A percentile compares a stretch with the other conserved stretches of the same genome.
Evolutionary conservation across 768 basidiomycete genomes (phyloP).

Genomic region (Termitomyces sp.): DNA sequence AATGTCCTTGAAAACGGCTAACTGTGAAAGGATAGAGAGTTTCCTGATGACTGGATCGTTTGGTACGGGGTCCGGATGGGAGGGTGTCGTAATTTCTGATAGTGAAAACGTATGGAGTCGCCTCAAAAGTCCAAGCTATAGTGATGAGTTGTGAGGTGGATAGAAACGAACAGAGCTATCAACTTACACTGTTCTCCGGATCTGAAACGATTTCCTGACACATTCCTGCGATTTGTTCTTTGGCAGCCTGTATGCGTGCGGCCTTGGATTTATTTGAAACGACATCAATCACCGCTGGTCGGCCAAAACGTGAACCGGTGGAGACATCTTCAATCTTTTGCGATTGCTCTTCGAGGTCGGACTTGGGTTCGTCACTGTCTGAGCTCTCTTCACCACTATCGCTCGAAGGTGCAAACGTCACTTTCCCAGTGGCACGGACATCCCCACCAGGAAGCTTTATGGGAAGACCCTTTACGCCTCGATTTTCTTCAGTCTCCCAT

Average conservation of each 20-base stretch:
- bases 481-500: slow-evolving; percentile 44
- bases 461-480: slow-evolving; percentile 63
- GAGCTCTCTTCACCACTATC: slow-evolving; percentile 21
- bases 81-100: slow-evolving; percentile 62
- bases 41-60: slow-evolving; percentile 86
- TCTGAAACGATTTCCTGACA: slow-evolving; percentile 94
- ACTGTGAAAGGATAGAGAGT: slow-evolving; percentile 83
- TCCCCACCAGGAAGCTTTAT: slow-evolving; percentile 85
- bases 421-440: slow-evolving; percentile 56
- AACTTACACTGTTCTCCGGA: slow-evolving; percentile 88
- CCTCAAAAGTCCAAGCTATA: slow-evolving; percentile 81
- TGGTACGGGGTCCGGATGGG: slow-evolving; percentile 63
- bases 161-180: not conserved
- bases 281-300: slow-evolving; percentile 72
- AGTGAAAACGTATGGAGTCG: slow-evolving; percentile 90
- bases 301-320: slow-evolving; percentile 86
- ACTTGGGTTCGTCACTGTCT: slow-evolving; percentile 25
- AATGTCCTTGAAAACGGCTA: slow-evolving; percentile 94
- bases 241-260: slow-evolving; percentile 69
- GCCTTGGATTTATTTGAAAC: slow-evolving; percentile 63
- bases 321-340: slow-evolving; percentile 62
- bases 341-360: slow-evolving; percentile 27
- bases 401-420: slow-evolving; percentile 1
- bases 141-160: not conserved
- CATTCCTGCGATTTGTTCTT: slow-evolving; percentile 90